phyloP scores from a whole-genome alignment of 352 stramenopile species.

The Globisporangium parvum region DNA sequence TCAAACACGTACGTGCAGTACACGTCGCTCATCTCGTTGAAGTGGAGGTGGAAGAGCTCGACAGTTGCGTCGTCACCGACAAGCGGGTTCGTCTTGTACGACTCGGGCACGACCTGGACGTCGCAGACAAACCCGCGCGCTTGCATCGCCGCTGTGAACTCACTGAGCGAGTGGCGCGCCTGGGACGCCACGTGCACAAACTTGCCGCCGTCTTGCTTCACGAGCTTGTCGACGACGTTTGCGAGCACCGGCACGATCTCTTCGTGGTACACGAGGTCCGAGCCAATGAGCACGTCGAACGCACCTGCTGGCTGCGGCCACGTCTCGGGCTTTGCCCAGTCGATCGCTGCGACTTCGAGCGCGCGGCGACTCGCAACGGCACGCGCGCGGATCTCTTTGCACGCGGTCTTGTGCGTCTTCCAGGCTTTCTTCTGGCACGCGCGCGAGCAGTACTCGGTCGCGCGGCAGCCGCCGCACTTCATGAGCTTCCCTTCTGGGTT shows the following conservation, averaged over 20 bases:
- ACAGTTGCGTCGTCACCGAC: slow-evolving; percentile 54
- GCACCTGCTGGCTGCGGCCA: slow-evolving; percentile 38
- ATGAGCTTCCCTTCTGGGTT: slow-evolving; percentile 87
- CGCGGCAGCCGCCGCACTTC: slow-evolving; percentile 70
- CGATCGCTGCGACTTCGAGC: slow-evolving; percentile 66
- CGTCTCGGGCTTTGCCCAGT: slow-evolving; percentile 73
- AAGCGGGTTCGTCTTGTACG: slow-evolving; percentile 83
- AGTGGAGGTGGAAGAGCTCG: slow-evolving; percentile 81
- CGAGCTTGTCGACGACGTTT: slow-evolving; percentile 66
- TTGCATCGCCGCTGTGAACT: slow-evolving; percentile 80
- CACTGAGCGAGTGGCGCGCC: slow-evolving; percentile 67
- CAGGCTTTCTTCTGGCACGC: slow-evolving; percentile 85
- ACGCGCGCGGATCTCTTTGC: slow-evolving; percentile 47
- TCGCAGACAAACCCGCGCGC: slow-evolving; percentile 55
- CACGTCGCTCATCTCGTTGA: slow-evolving; percentile 88
- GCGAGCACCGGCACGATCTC: slow-evolving; percentile 79
- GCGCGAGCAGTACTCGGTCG: slow-evolving; percentile 77
- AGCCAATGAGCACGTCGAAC: slow-evolving; percentile 78
- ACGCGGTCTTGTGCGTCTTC: slow-evolving; percentile 81
- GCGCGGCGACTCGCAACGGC: slow-evolving; percentile 8
- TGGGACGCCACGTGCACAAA: slow-evolving; percentile 82
- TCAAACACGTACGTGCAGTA: slow-evolving; percentile 87
- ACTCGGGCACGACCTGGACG: slow-evolving; percentile 63
- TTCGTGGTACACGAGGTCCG: slow-evolving; percentile 82
- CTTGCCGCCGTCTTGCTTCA: slow-evolving; percentile 34